Evolutionary conservation across 2,329 filamentous ascomycete genomes (phyloP).

Genomic region (Tothia fuscella): DNA sequence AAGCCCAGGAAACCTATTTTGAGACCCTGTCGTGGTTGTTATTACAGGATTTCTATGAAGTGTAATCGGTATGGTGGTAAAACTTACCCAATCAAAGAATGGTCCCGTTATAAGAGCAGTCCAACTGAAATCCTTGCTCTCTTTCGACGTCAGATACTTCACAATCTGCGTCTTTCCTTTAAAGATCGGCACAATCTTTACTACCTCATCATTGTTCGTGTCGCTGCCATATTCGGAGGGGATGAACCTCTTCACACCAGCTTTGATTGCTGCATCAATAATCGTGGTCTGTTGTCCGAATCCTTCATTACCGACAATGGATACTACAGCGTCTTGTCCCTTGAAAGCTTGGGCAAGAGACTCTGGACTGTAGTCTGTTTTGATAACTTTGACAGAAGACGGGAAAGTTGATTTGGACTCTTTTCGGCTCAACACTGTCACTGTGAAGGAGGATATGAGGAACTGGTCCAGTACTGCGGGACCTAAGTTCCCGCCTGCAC

Average conservation of each 20-base stretch:
- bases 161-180: constrained; percentile 11
- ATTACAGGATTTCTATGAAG: neutral
- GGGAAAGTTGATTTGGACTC: constrained; percentile 32
- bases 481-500: constrained; percentile 31
- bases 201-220: constrained; percentile 24
- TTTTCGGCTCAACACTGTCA: constrained; percentile 44
- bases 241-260: constrained; percentile 49
- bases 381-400: constrained; percentile 30
- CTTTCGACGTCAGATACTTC: constrained; percentile 4
- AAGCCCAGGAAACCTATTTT: constrained; percentile 40
- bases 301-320: constrained; percentile 31
- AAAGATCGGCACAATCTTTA: constrained; percentile 39
- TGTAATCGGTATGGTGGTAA: constrained; percentile 10
- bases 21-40: constrained; percentile 29
- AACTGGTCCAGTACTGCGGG: constrained; percentile 30
- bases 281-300: constrained; percentile 37
- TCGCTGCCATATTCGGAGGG: constrained; percentile 47
- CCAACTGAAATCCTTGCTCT: constrained; percentile 40
- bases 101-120: constrained; percentile 45
- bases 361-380: constrained; percentile 35
- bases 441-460: constrained; percentile 34
- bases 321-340: constrained; percentile 46
- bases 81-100: constrained; percentile 48
- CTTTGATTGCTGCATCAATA: constrained; percentile 46
- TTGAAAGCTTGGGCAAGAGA: constrained; percentile 40